Evolutionary conservation across 2,329 filamentous ascomycete species (phyloP), one percentile per base, ranked within the genome.

Genomic region (Xylariaceae sp.): DNA sequence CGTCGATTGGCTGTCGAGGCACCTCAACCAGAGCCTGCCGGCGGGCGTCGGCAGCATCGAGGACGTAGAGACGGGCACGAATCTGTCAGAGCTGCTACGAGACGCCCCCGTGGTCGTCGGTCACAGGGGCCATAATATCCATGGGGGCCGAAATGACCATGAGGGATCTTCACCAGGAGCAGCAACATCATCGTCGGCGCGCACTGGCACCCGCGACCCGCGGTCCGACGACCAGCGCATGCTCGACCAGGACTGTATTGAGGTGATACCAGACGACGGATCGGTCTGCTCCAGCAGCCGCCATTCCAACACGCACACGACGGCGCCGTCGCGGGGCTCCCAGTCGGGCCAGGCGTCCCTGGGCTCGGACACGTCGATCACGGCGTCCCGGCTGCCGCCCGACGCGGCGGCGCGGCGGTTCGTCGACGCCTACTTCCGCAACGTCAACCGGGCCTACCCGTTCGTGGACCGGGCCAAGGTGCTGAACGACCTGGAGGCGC

Each of bases 381-480:
- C n/a, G 14, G 19, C 19, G 27, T 13, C 19, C 16, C 25, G 17
- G 4, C 15, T 53, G 11, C 46, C 53, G 3, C 32, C 43, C 2
- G 46, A 52, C 13, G 44, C 47, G 13, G 43, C 43, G 6, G 56
- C 57, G 5, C 51, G 52, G 9, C 49, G 48, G 13, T 63, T 63
- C 16, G 56, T 63, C 7, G 58, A 65, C 32, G 63, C 64, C 12
- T 68, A 67, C 45, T 66, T 67, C 35, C 56, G 60, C 12, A 60
- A 67, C 36, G 60, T 67, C 17, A 60, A 67, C 37, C 53, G 62
- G 4, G 62, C 61, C 3, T 68, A 67, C 36, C 64, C 64, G 7
- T 67, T 67, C 35, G 53, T 66, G 18, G 56, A 67, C 37, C 53
- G 57, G 25, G 39, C 44, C 13, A 52, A 57, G 37, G 48, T 63